Conservation (phyloP, 345 rosid species). For the Citrus australasica region DNA sequence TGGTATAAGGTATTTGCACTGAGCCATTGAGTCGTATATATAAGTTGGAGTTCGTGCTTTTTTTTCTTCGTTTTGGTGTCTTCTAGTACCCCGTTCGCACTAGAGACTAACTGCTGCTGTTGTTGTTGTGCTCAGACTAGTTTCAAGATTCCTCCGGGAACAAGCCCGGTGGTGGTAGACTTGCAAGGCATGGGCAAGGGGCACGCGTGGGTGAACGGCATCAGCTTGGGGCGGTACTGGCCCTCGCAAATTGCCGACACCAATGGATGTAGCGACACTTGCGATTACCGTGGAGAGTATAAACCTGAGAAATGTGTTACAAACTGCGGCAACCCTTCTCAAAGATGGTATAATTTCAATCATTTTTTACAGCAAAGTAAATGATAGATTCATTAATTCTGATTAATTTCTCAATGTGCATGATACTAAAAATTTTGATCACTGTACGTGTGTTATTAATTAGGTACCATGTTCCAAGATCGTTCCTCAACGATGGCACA, state of each 20-base stretch:
- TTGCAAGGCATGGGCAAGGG: slow-evolving; percentile 50
- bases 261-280: slow-evolving; percentile 23
- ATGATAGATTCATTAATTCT: background rate
- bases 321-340: slow-evolving; percentile 47
- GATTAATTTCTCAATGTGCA: too few relatives aligned
- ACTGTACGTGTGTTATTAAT: background rate
- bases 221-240: slow-evolving; percentile 46
- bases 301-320: slow-evolving; percentile 18
- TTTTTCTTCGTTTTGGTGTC: too few relatives aligned
- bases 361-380: background rate
- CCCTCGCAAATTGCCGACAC: slow-evolving; percentile 11
- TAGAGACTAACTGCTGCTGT: background rate
- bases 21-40: too few relatives aligned
- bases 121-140: slow-evolving; percentile 19
- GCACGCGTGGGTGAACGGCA: slow-evolving; percentile 45
- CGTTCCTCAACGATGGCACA: slow-evolving; percentile 10
- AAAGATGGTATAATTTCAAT: slow-evolving; percentile 30
- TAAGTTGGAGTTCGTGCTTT: too few relatives aligned
- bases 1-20: slow-evolving; percentile 38
- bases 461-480: slow-evolving; percentile 45
- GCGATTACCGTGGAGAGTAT: slow-evolving; percentile 36
- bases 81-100: too few relatives aligned
- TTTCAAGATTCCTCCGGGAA: slow-evolving; percentile 34
- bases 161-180: slow-evolving; percentile 39
- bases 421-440: too few relatives aligned